Conservation (phyloP, 108 stramenopile genomes). For the Cylindrotheca fusiformis region DNA sequence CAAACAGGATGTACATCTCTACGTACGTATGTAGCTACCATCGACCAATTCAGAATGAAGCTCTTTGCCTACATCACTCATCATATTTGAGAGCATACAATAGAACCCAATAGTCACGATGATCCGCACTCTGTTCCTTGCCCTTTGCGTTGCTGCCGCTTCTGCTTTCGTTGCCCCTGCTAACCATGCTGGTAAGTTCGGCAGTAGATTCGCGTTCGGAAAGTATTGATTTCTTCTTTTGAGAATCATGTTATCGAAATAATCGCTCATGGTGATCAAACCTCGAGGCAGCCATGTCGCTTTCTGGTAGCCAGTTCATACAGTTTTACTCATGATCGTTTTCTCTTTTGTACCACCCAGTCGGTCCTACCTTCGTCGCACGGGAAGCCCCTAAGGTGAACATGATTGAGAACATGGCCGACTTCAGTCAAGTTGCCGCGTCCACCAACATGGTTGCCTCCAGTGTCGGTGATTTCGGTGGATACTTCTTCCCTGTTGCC, state of each 20-base stretch:
- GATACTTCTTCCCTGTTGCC: slow-evolving; percentile 78
- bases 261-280: neutral
- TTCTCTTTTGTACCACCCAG: neutral
- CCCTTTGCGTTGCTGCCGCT: slow-evolving; percentile 73
- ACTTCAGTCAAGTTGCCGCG: slow-evolving; percentile 50
- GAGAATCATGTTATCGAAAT: no score
- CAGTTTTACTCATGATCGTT: neutral
- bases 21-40: neutral
- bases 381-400: slow-evolving; percentile 62
- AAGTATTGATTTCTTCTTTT: no score
- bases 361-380: slow-evolving; percentile 42
- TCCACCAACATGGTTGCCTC: slow-evolving; percentile 74
- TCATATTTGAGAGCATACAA: neutral
- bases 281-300: no score
- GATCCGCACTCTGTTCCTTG: slow-evolving; percentile 62
- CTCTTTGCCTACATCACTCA: neutral
- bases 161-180: slow-evolving; percentile 82
- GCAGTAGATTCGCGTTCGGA: no score
- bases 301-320: neutral
- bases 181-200: no score
- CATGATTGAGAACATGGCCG: slow-evolving; percentile 62
- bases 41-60: neutral
- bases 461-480: slow-evolving; percentile 62
- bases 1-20: neutral
- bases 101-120: slow-evolving; percentile 28